A percentile compares a stretch with the other conserved stretches of the same genome.
These are phyloP conservation scores for Apocynum venetum DNA, from an alignment of 257 asterid genomes.

Conservation along the genomic window DNA sequence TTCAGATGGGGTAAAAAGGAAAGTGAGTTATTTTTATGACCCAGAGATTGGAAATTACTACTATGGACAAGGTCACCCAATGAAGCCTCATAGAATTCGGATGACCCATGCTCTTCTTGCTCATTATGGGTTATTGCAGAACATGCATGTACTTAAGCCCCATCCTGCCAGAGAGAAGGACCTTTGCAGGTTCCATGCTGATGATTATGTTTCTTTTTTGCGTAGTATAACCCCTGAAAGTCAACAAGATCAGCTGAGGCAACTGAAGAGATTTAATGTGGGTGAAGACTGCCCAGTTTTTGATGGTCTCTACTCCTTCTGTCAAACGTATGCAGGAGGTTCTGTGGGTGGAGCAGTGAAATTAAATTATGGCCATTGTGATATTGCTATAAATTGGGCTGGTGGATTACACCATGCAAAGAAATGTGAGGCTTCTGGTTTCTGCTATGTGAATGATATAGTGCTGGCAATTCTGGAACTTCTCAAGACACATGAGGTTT, in stretches of 20 bases:
- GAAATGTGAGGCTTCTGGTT: constrained; percentile 41
- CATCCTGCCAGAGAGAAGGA: constrained; percentile 24
- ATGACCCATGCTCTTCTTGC: constrained; percentile 31
- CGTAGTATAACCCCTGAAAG: constrained; percentile 26
- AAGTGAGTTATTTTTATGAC: constrained; percentile 27
- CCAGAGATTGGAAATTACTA: constrained; percentile 26
- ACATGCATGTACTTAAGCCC: constrained; percentile 20
- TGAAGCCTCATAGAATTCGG: constrained; percentile 30
- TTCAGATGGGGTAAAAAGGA: constrained; percentile 28
- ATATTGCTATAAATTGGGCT: constrained; percentile 36
- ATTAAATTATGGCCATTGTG: constrained; percentile 23
- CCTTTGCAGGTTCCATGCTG: constrained; percentile 26
- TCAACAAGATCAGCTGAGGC: constrained; percentile 27
- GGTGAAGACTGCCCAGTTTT: constrained; percentile 29
- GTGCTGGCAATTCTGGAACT: constrained; percentile 44
- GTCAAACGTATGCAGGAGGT: constrained; percentile 29
- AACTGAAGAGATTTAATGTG: constrained; percentile 26
- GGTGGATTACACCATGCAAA: constrained; percentile 51
- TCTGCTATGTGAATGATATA: constrained; percentile 46
- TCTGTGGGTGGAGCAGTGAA: constrained; percentile 28
- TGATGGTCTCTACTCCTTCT: constrained; percentile 26
- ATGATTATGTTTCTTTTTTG: constrained; percentile 22
- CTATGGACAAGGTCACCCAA: constrained; percentile 31
- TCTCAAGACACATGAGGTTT: constrained; percentile 39
- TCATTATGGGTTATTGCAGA: constrained; percentile 22